Conservation (phyloP, 2,329 filamentous ascomycete genomes). For the Aspergillus spinulosporus region DNA sequence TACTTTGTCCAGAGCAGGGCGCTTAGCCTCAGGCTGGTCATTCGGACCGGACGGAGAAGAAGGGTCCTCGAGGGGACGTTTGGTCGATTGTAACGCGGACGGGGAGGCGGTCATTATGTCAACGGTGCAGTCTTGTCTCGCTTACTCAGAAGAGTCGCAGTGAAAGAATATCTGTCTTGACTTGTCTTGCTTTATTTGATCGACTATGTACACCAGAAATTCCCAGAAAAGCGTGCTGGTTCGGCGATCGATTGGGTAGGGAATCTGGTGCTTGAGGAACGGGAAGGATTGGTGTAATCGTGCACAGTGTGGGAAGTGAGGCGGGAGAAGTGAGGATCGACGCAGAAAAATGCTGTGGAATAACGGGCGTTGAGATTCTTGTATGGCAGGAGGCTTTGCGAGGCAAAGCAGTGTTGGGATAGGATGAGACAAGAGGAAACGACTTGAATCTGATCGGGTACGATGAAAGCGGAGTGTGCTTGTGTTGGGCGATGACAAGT, state of each 20-base stretch:
- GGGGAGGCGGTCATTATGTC: constrained; percentile 70
- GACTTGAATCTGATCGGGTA: constrained; percentile 24
- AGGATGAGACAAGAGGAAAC: constrained; percentile 21
- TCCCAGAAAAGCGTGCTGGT: constrained; percentile 90
- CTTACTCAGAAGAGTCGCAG: constrained; percentile 49
- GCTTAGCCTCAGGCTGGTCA: constrained; percentile 96
- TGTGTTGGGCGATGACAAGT: constrained; percentile 25
- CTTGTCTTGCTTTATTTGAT: constrained; percentile 43
- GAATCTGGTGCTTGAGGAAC: constrained; percentile 41
- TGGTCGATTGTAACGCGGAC: constrained; percentile 55
- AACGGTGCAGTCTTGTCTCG: constrained; percentile 30
- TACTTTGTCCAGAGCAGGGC: constrained; percentile 91
- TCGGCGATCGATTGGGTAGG: constrained; percentile 49
- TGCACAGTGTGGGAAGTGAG: constrained; percentile 38
- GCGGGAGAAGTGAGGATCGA: constrained; percentile 39
- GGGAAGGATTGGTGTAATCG: constrained; percentile 30
- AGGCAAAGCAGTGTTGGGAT: constrained; percentile 26
- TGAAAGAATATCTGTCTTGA: constrained; percentile 43
- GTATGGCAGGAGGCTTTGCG: constrained; percentile 22
- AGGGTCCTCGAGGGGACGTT: constrained; percentile 94
- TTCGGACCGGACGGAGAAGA: constrained; percentile 88
- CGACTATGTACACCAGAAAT: constrained; percentile 80
- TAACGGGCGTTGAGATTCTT: constrained; percentile 24
- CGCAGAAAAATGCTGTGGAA: constrained; percentile 29
- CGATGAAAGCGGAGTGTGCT: constrained; percentile 4